These are phyloP conservation scores for Pyricularia grisea DNA, from an alignment of 2,329 filamentous ascomycete genomes.

Conservation along the genomic window DNA sequence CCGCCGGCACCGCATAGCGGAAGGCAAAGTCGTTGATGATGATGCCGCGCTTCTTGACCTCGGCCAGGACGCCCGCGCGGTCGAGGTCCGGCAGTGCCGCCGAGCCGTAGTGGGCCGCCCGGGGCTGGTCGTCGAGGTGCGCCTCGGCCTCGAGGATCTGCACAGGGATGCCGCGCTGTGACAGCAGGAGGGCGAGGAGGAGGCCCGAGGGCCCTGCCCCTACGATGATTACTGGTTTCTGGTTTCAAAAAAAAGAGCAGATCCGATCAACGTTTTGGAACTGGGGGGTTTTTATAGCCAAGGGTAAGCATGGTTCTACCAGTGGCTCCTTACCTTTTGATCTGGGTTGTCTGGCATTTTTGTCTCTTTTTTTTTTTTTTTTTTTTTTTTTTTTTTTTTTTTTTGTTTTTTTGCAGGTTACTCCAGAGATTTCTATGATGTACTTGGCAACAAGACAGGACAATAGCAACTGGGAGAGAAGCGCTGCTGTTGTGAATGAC, in stretches of 20 bases:
- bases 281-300: not conserved
- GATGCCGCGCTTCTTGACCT: constrained; percentile 24
- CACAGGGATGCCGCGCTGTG: constrained; percentile 40
- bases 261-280: not conserved
- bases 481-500: not conserved
- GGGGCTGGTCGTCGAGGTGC: constrained; percentile 47
- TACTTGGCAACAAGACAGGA: not conserved
- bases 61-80: constrained; percentile 47
- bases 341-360: not conserved
- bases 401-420: not conserved
- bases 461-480: not conserved
- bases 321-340: not conserved
- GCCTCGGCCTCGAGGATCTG: constrained; percentile 45
- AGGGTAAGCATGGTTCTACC: not conserved
- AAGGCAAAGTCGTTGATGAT: constrained; percentile 1
- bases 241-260: not conserved
- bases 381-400: too few relatives aligned
- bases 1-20: not conserved
- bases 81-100: constrained; percentile 47
- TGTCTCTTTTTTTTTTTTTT: not conserved
- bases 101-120: constrained; percentile 52
- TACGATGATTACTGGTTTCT: constrained; percentile 28
- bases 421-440: too few relatives aligned
- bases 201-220: constrained; percentile 41
- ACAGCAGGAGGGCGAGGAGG: constrained; percentile 40